These are phyloP conservation scores for Emydomyces testavorans DNA, from an alignment of 2,329 filamentous ascomycete species.

Conservation along the genomic window DNA sequence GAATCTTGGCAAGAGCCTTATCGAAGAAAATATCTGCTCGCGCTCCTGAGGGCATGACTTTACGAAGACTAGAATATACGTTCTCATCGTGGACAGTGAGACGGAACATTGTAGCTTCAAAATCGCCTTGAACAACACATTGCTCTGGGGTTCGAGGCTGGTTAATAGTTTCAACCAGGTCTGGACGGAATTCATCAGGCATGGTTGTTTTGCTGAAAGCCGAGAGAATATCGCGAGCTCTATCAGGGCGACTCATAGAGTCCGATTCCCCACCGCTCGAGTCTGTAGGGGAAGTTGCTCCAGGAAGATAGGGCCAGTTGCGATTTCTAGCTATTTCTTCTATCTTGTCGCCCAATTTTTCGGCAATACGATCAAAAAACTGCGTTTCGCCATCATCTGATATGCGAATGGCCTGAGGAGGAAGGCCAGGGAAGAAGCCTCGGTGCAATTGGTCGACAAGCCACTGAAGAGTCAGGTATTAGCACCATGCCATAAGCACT, in stretches of 20 bases:
- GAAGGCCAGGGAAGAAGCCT: slow-evolving; percentile 24
- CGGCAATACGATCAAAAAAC: slow-evolving; percentile 24
- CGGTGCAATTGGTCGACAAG: slow-evolving; percentile 33
- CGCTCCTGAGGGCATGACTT: slow-evolving; percentile 32
- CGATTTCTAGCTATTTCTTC: slow-evolving; percentile 25
- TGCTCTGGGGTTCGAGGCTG: slow-evolving; percentile 29
- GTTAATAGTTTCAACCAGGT: slow-evolving; percentile 29
- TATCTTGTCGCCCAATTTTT: slow-evolving; percentile 25
- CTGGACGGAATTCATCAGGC: slow-evolving; percentile 33
- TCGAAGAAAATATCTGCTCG: slow-evolving; percentile 37
- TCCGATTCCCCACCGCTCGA: slow-evolving; percentile 15
- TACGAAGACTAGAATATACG: slow-evolving; percentile 33
- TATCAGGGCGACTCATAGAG: slow-evolving; percentile 30
- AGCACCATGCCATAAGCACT: background rate
- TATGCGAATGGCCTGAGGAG: slow-evolving; percentile 23
- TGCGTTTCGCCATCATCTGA: slow-evolving; percentile 25
- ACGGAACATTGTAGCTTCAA: slow-evolving; percentile 37
- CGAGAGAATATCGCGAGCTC: slow-evolving; percentile 36
- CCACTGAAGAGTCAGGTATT: slow-evolving; percentile 25
- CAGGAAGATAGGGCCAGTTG: slow-evolving; percentile 28
- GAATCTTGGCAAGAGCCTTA: slow-evolving; percentile 30
- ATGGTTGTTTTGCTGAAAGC: slow-evolving; percentile 32
- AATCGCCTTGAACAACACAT: slow-evolving; percentile 36
- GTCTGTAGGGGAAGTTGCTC: slow-evolving; percentile 15
- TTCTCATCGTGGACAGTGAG: slow-evolving; percentile 36